These are phyloP conservation scores for Sporodiniella umbellata DNA, from an alignment of 371 early-diverging fungal genomes.

Conservation along the genomic window DNA sequence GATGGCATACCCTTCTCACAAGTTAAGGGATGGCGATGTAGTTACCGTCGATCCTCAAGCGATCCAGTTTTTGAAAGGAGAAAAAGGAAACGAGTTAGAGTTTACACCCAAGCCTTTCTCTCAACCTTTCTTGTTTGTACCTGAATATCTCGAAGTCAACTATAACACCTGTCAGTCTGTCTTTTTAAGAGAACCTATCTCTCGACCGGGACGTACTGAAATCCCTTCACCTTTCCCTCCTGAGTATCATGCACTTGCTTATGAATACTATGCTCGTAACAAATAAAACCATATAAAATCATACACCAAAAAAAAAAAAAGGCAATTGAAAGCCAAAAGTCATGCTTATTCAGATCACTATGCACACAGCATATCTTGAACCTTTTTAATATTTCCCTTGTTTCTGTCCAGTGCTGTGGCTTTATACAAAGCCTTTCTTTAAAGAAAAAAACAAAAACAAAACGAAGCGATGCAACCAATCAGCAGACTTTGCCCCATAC, in stretches of 20 bases:
- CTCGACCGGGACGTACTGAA: constrained; percentile 83
- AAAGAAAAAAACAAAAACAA: not conserved
- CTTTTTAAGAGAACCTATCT: constrained; percentile 86
- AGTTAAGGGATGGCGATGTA: constrained; percentile 87
- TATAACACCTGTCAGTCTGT: constrained; percentile 89
- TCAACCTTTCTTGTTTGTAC: constrained; percentile 95
- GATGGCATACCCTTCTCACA: constrained; percentile 73
- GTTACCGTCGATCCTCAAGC: constrained; percentile 79
- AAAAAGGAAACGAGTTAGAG: constrained; percentile 51
- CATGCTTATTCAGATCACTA: too few species aligned
- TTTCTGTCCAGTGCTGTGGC: too few species aligned
- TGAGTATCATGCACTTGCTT: constrained; percentile 85
- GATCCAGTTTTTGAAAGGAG: constrained; percentile 69
- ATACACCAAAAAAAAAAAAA: not conserved
- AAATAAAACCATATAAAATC: constrained; percentile 20
- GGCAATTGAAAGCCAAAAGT: not conserved
- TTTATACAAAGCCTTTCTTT: too few species aligned
- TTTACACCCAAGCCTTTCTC: constrained; percentile 79
- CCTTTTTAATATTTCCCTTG: too few species aligned
- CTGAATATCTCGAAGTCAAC: constrained; percentile 95
- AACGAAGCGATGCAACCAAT: constrained; percentile 9
- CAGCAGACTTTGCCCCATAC: constrained; percentile 9
- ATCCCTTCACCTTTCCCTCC: constrained; percentile 94
- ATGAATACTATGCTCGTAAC: constrained; percentile 83
- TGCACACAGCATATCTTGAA: too few species aligned